Conservation (phyloP, 73 alveolate species). For the Paraurostyla sp. region DNA sequence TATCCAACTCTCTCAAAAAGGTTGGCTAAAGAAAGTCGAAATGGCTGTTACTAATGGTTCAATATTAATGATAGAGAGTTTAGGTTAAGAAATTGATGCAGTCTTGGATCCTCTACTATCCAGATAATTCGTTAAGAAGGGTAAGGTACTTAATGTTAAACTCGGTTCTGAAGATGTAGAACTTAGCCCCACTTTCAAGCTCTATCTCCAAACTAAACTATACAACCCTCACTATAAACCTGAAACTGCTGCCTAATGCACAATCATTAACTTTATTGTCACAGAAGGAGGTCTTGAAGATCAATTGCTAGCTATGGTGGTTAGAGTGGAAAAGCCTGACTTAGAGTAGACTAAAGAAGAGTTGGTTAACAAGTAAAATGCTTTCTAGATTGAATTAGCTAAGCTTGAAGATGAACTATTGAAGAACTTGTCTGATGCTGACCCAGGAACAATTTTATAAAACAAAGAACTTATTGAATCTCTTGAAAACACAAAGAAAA, state of each 20-base stretch:
- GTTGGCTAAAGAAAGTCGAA: conserved; percentile 95
- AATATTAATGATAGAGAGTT: conserved; percentile 96
- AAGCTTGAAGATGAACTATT: conserved; percentile 97
- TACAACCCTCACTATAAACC: conserved; percentile 99
- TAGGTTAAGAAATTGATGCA: conserved; percentile 99
- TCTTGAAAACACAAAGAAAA: conserved; percentile 97
- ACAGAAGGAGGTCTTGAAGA: conserved; percentile 99
- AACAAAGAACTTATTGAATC: conserved; percentile 96
- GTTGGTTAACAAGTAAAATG: conserved; percentile 97
- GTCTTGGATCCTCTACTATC: conserved; percentile 99
- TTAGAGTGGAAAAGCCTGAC: conserved; percentile 99
- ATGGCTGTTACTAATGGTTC: conserved; percentile 96
- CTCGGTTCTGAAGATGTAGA: conserved; percentile 98
- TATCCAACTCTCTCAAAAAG: conserved; percentile 93
- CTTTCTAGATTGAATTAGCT: conserved; percentile 97
- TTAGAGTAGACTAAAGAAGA: conserved; percentile 98
- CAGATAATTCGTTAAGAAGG: conserved; percentile 97
- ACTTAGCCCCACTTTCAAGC: conserved; percentile 96
- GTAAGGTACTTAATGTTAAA: conserved; percentile 87
- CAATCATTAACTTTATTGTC: conserved; percentile 99
- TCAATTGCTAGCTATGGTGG: conserved; percentile 98
- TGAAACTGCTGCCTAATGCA: conserved; percentile 99
- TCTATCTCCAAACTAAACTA: conserved; percentile 98
- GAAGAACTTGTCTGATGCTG: conserved; percentile 98
- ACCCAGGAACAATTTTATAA: conserved; percentile 98